Evolutionary conservation across 306 rosid species (phyloP), one percentile per base, ranked within the genome.

Genomic region (Cucumis cinereus): DNA sequence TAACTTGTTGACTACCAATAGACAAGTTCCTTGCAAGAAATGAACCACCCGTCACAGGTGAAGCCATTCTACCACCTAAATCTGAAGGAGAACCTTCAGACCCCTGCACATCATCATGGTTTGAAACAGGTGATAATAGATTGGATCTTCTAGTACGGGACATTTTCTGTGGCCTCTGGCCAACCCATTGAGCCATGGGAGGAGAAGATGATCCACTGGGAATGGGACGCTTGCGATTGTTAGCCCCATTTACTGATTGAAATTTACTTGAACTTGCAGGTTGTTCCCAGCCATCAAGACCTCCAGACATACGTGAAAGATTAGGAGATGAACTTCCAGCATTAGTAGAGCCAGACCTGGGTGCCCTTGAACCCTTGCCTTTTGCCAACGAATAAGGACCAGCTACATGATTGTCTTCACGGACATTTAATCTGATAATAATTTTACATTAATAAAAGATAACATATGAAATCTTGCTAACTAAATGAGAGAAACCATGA

Each of bases 181-280:
- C 96, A 83, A 77, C 93, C 97, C 98, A 93, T 81, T 89, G 92
- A 82, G 92, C 89, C 90, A 93, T 86, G 54, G 86, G 85, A 66
- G 92, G 83, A 49, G 89, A 79, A 72, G 91, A 77, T 28, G 94
- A 84, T 82, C 85, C 91, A 64, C 81, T 45, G 40, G 93, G 79
- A 69, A 90, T 45, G 59, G 88, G 81, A 36, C 90, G 90, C 79
- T 88, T 89, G 47, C 81, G 93, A 81, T 86, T 88, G 73, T 67
- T 79, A 60, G 74, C 81, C 60, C 87, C 90, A 74, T 77, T 72
- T 22, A 26, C 77, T 26, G 90, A 80, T 78, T 78, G 86, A 81
- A 77, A 81, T 79, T 89, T 84, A 80, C 76, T 88, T 73, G 75
- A 77, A 80, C 78, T 84, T 75, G 85, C 74, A 84, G 90, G 82